Conservation (phyloP, 192 early-diverging fungal species). For the Backusella sp. region DNA sequence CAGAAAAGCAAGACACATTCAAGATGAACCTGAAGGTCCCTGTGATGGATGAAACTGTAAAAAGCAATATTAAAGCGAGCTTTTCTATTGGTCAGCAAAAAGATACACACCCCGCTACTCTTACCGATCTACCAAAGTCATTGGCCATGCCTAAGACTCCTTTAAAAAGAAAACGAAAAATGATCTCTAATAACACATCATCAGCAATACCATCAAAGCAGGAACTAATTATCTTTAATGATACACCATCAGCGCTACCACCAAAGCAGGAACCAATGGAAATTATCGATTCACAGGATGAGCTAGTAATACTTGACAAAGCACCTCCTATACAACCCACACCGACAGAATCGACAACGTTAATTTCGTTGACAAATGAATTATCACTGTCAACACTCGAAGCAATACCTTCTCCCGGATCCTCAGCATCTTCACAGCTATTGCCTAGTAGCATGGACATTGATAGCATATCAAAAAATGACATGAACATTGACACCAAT, state of each 20-base stretch:
- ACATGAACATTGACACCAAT: neutral
- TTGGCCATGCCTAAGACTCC: neutral
- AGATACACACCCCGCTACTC: neutral
- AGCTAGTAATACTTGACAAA: neutral
- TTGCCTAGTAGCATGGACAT: neutral
- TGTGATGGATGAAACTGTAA: neutral
- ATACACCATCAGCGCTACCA: neutral
- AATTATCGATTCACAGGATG: too few species aligned
- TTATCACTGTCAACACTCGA: neutral
- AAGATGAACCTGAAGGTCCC: neutral
- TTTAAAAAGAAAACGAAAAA: conserved; percentile 18
- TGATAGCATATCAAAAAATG: neutral
- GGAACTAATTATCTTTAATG: neutral
- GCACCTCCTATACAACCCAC: neutral
- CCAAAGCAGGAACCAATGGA: neutral
- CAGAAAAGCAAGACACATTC: neutral
- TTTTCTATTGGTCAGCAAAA: conserved; percentile 11
- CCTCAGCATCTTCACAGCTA: neutral
- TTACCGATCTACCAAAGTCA: neutral
- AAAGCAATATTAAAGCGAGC: conserved; percentile 18
- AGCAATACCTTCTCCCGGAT: neutral
- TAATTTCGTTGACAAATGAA: neutral
- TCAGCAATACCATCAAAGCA: neutral
- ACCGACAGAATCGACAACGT: neutral
- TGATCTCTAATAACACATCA: neutral